phyloP scores from a whole-genome alignment of 2,329 filamentous ascomycete genomes.

The Colletotrichum kahawae region DNA sequence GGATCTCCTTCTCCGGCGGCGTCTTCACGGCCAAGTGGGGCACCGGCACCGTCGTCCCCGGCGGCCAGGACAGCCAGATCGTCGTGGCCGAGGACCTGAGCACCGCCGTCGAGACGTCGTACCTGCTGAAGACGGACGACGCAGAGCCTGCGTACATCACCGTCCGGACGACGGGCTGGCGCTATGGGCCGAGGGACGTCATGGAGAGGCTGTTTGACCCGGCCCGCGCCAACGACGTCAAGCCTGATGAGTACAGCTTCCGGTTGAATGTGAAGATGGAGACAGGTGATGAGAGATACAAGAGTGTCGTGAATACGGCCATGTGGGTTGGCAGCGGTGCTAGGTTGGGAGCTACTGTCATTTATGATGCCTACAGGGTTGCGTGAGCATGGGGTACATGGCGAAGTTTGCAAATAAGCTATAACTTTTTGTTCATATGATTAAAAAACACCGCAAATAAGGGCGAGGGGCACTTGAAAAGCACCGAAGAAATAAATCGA shows the following conservation, averaged over 20 bases:
- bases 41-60: conserved; percentile 47
- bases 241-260: conserved; percentile 51
- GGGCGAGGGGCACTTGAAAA: background rate
- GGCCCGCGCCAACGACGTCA: conserved; percentile 41
- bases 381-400: background rate
- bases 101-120: conserved; percentile 49
- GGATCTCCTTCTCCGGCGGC: conserved; percentile 52
- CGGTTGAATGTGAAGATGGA: conserved; percentile 55
- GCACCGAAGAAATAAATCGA: accelerated
- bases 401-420: background rate
- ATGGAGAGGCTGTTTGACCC: conserved; percentile 45
- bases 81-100: conserved; percentile 31
- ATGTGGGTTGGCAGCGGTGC: conserved; percentile 56
- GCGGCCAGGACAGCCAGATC: conserved; percentile 41
- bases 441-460: background rate
- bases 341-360: conserved; percentile 29
- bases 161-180: conserved; percentile 47
- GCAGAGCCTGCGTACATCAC: conserved; percentile 42
- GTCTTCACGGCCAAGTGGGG: conserved; percentile 55
- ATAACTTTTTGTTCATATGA: background rate
- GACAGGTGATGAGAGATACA: conserved; percentile 54
- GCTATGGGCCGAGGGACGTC: conserved; percentile 50
- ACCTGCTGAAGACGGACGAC: conserved; percentile 53
- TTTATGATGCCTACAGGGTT: conserved; percentile 22
- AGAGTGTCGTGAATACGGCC: conserved; percentile 53